These are phyloP conservation scores for Cornus suecica DNA, from an alignment of 148 eudicot genomes.

Conservation along the genomic window DNA sequence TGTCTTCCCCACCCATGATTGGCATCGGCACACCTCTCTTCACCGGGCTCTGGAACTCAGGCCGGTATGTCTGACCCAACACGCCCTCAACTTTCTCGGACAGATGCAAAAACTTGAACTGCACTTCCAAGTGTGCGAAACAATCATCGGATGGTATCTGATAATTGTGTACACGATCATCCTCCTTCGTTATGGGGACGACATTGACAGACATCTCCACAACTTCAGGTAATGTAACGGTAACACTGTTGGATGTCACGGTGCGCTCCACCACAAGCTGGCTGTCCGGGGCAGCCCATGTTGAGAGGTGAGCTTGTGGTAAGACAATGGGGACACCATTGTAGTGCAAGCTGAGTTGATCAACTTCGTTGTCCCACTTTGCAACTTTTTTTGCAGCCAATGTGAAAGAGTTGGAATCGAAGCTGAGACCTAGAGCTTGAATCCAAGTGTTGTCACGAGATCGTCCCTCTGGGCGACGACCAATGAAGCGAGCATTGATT, in stretches of 20 bases:
- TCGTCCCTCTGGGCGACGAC: conserved; percentile 21
- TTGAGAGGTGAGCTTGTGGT: conserved; percentile 19
- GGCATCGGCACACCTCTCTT: conserved; percentile 38
- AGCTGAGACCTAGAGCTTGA: conserved; percentile 32
- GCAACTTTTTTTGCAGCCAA: conserved; percentile 22
- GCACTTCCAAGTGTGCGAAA: conserved; percentile 32
- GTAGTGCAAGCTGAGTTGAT: conserved; percentile 22
- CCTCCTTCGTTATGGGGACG: conserved; percentile 28
- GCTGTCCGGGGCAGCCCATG: conserved; percentile 25
- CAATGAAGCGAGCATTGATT: conserved; percentile 37
- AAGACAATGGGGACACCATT: conserved; percentile 1
- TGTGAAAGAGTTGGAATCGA: conserved; percentile 25
- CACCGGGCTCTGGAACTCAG: conserved; percentile 24
- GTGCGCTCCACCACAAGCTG: conserved; percentile 15
- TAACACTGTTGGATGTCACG: conserved; percentile 2
- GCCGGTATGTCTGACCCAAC: conserved; percentile 27
- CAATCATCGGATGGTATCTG: conserved; percentile 25
- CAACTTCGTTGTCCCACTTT: conserved; percentile 25
- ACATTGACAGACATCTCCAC: conserved; percentile 21
- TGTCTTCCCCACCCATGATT: conserved; percentile 33
- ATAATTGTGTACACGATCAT: conserved; percentile 23
- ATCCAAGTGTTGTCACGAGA: conserved; percentile 40
- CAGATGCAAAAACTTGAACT: conserved; percentile 21
- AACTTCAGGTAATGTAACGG: conserved; percentile 6
- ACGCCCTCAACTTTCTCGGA: conserved; percentile 28